Base-by-base conservation (phyloP, 78 protist species). In the Dictyostelium intermedium region DNA sequence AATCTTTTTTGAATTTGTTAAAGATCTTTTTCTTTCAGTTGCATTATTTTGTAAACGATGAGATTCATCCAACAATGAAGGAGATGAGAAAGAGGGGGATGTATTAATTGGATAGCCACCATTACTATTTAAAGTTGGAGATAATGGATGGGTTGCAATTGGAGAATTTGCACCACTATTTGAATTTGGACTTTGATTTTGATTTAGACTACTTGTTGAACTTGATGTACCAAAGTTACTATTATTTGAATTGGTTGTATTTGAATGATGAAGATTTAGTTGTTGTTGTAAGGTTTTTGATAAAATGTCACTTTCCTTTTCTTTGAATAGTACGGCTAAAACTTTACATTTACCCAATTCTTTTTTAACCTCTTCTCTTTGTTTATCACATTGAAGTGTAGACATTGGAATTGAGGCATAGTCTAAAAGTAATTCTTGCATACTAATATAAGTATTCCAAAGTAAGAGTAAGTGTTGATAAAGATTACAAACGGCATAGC, bases 341-440 rank as follows among this genome's bases (percentile, higher is more conserved):
- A 89, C 79, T 80, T 89, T 89, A 80, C 94, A 89, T 80, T 89
- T 89, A 72, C 82, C 82, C 32, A 78, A 45, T 80, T 89, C 94
- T 41, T 89, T 89, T 61, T 89, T 89, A 30, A 89, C 41, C 5
- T 89, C 94, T 1, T 89, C 94, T 18, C 94, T 61, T 80, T 89
- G 94, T 47, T 89, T 89, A 4, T 61, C 80, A 35, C 72, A 56
- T 35, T 32, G 72, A 32, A 89, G 87, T 56, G 32, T 25, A 16
- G 82, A 84, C 30, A 16, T 45, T 18, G 83, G 87, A 45, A 35
- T 14, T 5, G 82, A 84, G 5, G 27, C 39, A 39, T 74, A 80
- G 45, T 89, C 94, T 10, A 53, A 63, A 14, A 89, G 61, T 16
- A 89, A 76, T 34, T 89, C 87, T 63, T 89, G 79, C 39, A 89